These are phyloP conservation scores for Blyttiomyces sp. DNA, from an alignment of 371 early-diverging fungal species.

Conservation along the genomic window DNA sequence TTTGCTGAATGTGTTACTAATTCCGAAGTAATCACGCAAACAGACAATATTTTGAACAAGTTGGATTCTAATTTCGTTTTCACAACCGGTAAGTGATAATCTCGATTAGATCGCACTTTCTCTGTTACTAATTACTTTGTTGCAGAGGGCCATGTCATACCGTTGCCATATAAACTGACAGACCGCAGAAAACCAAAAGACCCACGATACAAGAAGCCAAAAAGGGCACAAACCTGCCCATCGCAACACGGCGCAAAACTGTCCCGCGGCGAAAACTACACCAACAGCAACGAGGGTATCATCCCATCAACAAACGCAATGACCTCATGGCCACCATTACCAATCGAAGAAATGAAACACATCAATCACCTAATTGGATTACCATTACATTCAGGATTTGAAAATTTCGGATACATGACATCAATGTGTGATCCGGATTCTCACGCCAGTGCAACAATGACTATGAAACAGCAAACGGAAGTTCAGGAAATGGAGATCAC, in stretches of 20 bases:
- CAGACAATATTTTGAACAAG: slow-evolving; percentile 51
- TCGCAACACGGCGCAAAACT: not conserved
- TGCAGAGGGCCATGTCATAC: slow-evolving; percentile 75
- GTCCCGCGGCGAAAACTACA: too few species aligned
- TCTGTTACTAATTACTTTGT: not conserved
- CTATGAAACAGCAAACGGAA: not conserved
- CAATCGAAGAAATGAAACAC: not conserved
- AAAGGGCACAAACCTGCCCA: slow-evolving; percentile 8
- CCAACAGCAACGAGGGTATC: too few species aligned
- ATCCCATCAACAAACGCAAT: not conserved
- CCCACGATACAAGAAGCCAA: not conserved
- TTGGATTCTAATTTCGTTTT: slow-evolving; percentile 78
- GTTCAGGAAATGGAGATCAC: slow-evolving; percentile 8
- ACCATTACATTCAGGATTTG: not conserved
- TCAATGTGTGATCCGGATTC: too few species aligned
- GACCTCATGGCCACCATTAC: not conserved
- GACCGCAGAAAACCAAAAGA: not conserved
- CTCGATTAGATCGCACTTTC: not conserved
- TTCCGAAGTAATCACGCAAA: not conserved
- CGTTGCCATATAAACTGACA: slow-evolving; percentile 28
- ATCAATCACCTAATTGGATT: slow-evolving; percentile 7
- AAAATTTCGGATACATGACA: not conserved
- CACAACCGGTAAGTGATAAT: slow-evolving; percentile 70
- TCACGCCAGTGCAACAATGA: too few species aligned
- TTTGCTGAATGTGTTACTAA: not conserved